These are phyloP conservation scores for Neoscytalidium dimidiatum DNA, from an alignment of 2,329 filamentous ascomycete species.

Conservation along the genomic window DNA sequence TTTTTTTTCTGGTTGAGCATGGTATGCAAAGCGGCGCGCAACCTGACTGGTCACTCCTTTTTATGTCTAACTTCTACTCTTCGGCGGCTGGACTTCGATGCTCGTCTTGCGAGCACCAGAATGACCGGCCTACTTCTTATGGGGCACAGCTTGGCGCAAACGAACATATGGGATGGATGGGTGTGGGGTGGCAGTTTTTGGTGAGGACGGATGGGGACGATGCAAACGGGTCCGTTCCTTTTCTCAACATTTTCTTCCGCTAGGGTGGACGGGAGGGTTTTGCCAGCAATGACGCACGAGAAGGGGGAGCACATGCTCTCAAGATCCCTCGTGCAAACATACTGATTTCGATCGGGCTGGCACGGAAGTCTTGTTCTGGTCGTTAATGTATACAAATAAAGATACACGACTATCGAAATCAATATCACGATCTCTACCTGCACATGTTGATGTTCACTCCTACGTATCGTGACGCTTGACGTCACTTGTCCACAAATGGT, in stretches of 20 bases:
- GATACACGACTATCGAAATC: not conserved
- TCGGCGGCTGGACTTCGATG: not conserved
- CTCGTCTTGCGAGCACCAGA: not conserved
- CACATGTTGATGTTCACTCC: not conserved
- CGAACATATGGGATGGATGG: not conserved
- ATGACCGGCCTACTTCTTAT: not conserved
- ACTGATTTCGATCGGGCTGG: not conserved
- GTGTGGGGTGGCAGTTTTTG: not conserved
- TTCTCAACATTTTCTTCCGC: not conserved
- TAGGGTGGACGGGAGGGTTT: not conserved
- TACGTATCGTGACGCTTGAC: not conserved
- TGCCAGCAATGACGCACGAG: not conserved
- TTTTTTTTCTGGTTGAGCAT: not conserved
- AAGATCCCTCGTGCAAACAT: not conserved
- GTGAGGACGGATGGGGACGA: not conserved
- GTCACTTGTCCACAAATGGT: not conserved
- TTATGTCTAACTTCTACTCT: not conserved
- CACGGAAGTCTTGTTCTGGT: not conserved
- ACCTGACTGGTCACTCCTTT: not conserved
- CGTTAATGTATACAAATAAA: constrained; percentile 4
- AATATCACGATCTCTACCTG: not conserved
- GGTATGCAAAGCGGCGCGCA: not conserved
- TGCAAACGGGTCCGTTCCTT: not conserved
- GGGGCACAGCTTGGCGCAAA: not conserved
- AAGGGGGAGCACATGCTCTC: not conserved